Conservation (phyloP, 176 grass and related monocot species). For the Eragrostis curvula region DNA sequence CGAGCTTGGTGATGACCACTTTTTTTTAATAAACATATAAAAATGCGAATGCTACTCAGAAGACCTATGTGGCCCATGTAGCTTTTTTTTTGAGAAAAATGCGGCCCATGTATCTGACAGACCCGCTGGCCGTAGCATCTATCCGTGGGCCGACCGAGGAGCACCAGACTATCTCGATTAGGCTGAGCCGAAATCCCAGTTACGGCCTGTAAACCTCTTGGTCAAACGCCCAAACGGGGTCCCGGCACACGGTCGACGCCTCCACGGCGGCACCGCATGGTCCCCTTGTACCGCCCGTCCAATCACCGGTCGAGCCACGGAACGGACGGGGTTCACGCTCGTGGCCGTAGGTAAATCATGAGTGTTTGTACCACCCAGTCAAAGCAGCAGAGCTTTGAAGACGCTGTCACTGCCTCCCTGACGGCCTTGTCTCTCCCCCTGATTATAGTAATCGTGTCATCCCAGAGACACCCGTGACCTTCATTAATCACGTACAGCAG, state of each 20-base stretch:
- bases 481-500: not conserved
- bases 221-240: constrained; percentile 14
- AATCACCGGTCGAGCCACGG: constrained; percentile 17
- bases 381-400: constrained; percentile 39
- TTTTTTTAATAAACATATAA: no score
- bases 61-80: not conserved
- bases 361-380: constrained; percentile 28
- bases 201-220: not conserved
- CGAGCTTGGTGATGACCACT: no score
- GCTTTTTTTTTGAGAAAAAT: no score
- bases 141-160: no score
- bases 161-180: no score
- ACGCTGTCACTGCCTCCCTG: constrained; percentile 18
- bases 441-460: not conserved
- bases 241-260: constrained; percentile 26
- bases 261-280: constrained; percentile 7
- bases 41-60: not conserved
- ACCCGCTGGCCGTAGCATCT: no score
- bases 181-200: not conserved
- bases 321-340: not conserved
- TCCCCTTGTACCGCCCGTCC: constrained; percentile 12
- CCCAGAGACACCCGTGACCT: constrained; percentile 16
- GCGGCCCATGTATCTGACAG: no score
- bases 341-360: constrained; percentile 13
- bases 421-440: not conserved